Percentiles rank a stretch among this genome's conserved stretches.
These are phyloP conservation scores for Backusella luteola DNA, from an alignment of 192 early-diverging fungal genomes.

Conservation along the genomic window DNA sequence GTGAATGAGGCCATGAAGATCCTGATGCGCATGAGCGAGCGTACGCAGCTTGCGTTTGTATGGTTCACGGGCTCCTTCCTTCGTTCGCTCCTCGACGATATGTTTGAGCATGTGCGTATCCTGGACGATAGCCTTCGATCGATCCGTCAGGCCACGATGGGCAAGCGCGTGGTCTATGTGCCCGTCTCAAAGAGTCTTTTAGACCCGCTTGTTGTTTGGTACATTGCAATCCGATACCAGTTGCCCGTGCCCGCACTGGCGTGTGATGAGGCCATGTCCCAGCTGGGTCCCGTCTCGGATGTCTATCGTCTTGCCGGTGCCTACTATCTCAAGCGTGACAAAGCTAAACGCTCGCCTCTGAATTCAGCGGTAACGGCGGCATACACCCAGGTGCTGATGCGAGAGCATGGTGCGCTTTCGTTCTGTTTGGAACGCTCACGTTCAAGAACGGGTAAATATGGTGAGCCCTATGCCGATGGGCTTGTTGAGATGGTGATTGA, in stretches of 20 bases:
- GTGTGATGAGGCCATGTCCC: slow-evolving; percentile 34
- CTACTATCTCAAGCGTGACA: slow-evolving; percentile 34
- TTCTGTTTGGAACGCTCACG: slow-evolving; percentile 30
- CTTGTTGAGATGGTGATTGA: slow-evolving; percentile 38
- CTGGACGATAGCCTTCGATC: slow-evolving; percentile 24
- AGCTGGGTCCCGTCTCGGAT: slow-evolving; percentile 35
- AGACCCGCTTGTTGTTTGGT: slow-evolving; percentile 38
- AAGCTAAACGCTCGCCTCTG: slow-evolving; percentile 25
- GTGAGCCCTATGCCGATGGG: slow-evolving; percentile 28
- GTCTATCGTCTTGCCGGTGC: slow-evolving; percentile 35
- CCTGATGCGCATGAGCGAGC: slow-evolving; percentile 35
- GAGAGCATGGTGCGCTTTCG: slow-evolving; percentile 33
- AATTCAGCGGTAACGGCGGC: slow-evolving; percentile 35
- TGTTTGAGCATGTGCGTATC: slow-evolving; percentile 34
- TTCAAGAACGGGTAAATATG: slow-evolving; percentile 36
- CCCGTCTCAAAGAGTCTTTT: slow-evolving; percentile 37
- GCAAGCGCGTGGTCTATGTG: slow-evolving; percentile 39
- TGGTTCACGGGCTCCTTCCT: slow-evolving; percentile 39
- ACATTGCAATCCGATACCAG: slow-evolving; percentile 31
- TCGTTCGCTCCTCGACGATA: slow-evolving; percentile 21
- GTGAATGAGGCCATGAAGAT: slow-evolving; percentile 37
- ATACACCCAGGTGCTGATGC: slow-evolving; percentile 33
- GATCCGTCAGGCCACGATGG: slow-evolving; percentile 24
- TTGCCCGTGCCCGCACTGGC: slow-evolving; percentile 35
- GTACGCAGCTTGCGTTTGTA: slow-evolving; percentile 35